These are phyloP conservation scores for Dispira simplex DNA, from an alignment of 192 early-diverging fungal species.

Conservation along the genomic window DNA sequence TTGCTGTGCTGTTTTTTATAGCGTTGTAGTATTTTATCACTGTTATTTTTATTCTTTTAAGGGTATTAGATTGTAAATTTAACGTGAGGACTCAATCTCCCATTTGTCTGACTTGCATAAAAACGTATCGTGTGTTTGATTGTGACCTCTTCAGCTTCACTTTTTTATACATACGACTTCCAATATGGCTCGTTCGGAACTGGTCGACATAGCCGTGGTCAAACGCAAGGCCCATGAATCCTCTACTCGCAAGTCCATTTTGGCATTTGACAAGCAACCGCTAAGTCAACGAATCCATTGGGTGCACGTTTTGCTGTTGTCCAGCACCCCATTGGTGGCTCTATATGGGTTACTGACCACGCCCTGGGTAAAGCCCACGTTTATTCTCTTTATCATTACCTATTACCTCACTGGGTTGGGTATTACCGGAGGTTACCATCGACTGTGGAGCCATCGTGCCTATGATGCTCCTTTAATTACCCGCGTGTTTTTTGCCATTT, in stretches of 20 bases:
- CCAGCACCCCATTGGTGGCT: slow-evolving; percentile 57
- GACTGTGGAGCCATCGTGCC: slow-evolving; percentile 65
- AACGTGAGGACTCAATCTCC: no score
- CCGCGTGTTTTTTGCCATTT: slow-evolving; percentile 43
- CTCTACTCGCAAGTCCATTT: neutral
- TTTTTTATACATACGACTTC: neutral
- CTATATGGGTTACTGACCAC: slow-evolving; percentile 66
- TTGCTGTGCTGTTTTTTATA: no score
- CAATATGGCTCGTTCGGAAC: slow-evolving; percentile 2
- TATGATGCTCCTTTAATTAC: slow-evolving; percentile 49
- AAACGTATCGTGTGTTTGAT: no score
- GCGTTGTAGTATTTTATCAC: no score
- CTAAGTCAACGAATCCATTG: slow-evolving; percentile 42
- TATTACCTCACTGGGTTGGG: slow-evolving; percentile 73
- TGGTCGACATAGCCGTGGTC: neutral
- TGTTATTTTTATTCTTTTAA: no score
- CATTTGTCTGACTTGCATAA: no score
- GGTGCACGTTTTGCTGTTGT: slow-evolving; percentile 47
- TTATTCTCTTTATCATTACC: slow-evolving; percentile 50
- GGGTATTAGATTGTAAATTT: no score
- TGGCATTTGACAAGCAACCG: slow-evolving; percentile 21
- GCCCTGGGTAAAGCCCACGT: slow-evolving; percentile 45
- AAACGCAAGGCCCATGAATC: neutral
- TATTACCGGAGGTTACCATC: slow-evolving; percentile 83
- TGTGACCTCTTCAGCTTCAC: neutral